Evolutionary conservation across 345 rosid species (phyloP), one percentile per base, ranked within the genome.

Genomic region (Syzygium oleosum): DNA sequence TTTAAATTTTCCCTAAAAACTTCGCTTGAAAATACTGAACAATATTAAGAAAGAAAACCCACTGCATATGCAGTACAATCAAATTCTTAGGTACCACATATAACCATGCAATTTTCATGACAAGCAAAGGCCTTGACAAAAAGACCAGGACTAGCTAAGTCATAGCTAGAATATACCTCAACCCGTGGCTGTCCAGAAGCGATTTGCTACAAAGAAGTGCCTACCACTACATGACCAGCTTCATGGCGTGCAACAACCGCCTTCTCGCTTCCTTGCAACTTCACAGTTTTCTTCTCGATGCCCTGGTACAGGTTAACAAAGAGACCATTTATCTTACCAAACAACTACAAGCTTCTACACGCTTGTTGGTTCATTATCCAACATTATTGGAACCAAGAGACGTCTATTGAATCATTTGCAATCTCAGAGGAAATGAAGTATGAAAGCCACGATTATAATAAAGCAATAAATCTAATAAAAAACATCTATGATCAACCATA

Each of bases 141-240:
- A 61, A 51, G 83, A 86, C 16, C 41, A 49, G 79, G 43, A 38
- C 34, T 46, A 86, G 53, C 51, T 29, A 29, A 46, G 49, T 29
- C 54, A 85, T 54, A 85, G 51, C 78, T 59, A 53, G 52, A 29
- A 38, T 54, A 88, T 93, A 98, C 98, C 99, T 98, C 94, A 52
- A 97, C 99, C 80, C 94, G 96, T 55, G 99, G 93, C 89, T 98
- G 99, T 89, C 98, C 97, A 90, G 93, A 90, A 98, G 97, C 88
- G 96, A 61, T 90, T 95, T 65, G 98, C 99, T 85, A 96, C 96
- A n/a, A n/a, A 52, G 99, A 98, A 51, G 99, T 96, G 90, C 98
- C 97, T 51, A 98, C 98, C n/a, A 98, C 94, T 11, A 98, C 99
- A 91, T 98, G 99, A 21, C 99, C 99, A 85, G 96, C 99, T 94